A percentile compares a stretch with the other conserved stretches of the same genome.
phyloP scores from a whole-genome alignment of 1,284 basidiomycete genomes.

The Rhodotorula sp. region DNA sequence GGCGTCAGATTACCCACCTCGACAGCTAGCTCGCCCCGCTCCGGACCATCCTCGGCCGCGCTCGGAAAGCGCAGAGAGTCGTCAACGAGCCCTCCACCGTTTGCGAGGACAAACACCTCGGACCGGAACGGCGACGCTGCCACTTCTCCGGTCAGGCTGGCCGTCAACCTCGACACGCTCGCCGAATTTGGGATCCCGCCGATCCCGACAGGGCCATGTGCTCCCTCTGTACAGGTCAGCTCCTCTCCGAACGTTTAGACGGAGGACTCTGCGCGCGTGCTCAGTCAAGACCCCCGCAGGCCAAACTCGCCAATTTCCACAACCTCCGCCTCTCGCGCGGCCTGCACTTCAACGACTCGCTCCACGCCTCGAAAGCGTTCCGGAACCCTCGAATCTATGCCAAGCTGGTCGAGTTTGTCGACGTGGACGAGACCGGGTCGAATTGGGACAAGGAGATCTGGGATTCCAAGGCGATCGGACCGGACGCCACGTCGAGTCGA shows the following conservation, averaged over 20 bases:
- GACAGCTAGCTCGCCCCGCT: background rate
- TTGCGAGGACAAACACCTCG: background rate
- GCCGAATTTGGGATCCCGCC: conserved; percentile 35
- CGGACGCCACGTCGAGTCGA: conserved; percentile 50
- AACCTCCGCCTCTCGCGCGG: conserved; percentile 62
- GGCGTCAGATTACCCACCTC: conserved; percentile 24
- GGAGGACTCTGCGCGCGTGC: background rate
- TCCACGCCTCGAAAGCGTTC: conserved; percentile 84
- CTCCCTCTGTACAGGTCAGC: conserved; percentile 29
- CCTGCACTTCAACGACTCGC: conserved; percentile 88
- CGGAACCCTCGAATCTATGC: conserved; percentile 91
- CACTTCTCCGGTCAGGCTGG: background rate
- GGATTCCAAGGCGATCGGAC: conserved; percentile 52
- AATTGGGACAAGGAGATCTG: conserved; percentile 71
- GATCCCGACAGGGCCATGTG: conserved; percentile 24
- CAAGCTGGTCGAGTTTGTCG: conserved; percentile 84
- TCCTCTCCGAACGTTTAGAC: no score
- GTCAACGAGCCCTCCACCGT: conserved; percentile 26
- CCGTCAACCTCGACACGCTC: conserved; percentile 18
- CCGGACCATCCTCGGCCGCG: background rate
- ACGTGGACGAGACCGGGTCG: conserved; percentile 77
- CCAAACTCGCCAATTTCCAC: conserved; percentile 73
- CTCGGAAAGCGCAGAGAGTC: conserved; percentile 14
- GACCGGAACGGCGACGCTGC: background rate
- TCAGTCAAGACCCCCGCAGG: conserved; percentile 52